Percentiles rank a stretch among this genome's conserved stretches.
phyloP scores from a whole-genome alignment of 2,329 filamentous ascomycete genomes.

The Aspergillus persii region DNA sequence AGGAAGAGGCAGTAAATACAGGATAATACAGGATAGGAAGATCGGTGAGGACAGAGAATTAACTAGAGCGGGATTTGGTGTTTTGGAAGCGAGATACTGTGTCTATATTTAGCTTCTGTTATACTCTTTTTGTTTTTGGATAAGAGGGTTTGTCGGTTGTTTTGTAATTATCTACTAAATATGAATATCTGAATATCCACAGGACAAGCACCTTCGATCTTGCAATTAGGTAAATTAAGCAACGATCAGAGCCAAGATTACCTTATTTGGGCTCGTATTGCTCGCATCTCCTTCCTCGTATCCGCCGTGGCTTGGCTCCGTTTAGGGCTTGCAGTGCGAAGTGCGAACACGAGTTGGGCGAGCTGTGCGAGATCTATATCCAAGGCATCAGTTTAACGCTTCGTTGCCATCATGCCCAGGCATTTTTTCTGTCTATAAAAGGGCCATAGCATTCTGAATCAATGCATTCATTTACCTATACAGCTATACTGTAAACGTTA shows the following conservation, averaged over 20 bases:
- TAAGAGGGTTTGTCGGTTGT: neutral
- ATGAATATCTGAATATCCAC: neutral
- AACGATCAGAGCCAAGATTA: neutral
- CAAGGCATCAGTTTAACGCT: neutral
- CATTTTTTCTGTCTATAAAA: neutral
- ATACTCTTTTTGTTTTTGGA: neutral
- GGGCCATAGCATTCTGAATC: no score
- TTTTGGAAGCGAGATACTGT: neutral
- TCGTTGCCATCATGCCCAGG: neutral
- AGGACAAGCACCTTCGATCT: no score
- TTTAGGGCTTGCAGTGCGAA: neutral
- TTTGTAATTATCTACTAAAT: no score
- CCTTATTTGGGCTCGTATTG: neutral
- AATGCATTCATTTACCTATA: neutral
- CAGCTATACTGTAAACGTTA: neutral
- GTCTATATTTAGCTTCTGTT: neutral
- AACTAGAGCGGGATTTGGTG: neutral
- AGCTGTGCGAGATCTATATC: neutral
- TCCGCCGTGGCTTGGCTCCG: neutral
- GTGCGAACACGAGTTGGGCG: neutral
- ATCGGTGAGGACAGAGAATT: no score
- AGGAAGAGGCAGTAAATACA: slow-evolving; percentile 21
- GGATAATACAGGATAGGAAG: neutral
- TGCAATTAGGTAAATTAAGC: no score
- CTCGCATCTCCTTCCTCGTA: neutral